Base-by-base conservation (phyloP, 495 filamentous ascomycete genomes). In the Poronia punctata region DNA sequence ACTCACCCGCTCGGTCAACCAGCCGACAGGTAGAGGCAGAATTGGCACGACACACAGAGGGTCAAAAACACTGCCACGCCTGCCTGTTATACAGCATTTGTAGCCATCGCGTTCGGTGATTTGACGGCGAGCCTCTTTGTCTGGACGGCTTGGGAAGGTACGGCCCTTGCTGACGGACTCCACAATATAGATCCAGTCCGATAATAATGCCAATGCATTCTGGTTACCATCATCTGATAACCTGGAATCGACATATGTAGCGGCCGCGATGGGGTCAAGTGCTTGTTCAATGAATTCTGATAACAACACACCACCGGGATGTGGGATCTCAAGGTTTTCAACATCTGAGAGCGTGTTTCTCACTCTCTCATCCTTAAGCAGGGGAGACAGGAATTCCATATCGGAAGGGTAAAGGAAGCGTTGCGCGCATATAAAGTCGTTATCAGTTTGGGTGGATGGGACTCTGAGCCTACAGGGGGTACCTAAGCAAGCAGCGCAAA, bases 41-140 rank as follows among this genome's bases (percentile, higher is more conserved):
- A 58, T 46, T 12, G 54, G 48, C 18, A 36, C 29, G 18, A 58
- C 52, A 30, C 53, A 28, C 11, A 58, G 42, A 40, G 54, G 54
- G 52, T 58, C 51, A 20, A 41, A 38, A 7, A 43, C 20, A 15
- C 29, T 47, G 18, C 51, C 50, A 21, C 23, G 22, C 39, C 48
- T 54, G 9, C 54, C 54, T 1, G 54, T 55, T 25, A 58, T 40
- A 14, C 48, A 58, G 43, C 54, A 58, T 18, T 31, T 47, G 21
- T 38, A 36, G 10, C 48, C 49, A 26, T 58, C 54, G 25, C 54
- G 51, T 24, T 17, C 38, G 19, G 31, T 44, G 32, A 58, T 50
- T 14, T 21, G 35, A 16, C 32, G 27, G 29, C 41, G 48, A 5
- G 38, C 40, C 8, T 18, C 7, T 16, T 24, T 19, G 29, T 35